Percentiles rank a stretch among this genome's conserved stretches.
phyloP scores from a whole-genome alignment of 129 eudicot genomes.

The Gnaphalium uliginosum region DNA sequence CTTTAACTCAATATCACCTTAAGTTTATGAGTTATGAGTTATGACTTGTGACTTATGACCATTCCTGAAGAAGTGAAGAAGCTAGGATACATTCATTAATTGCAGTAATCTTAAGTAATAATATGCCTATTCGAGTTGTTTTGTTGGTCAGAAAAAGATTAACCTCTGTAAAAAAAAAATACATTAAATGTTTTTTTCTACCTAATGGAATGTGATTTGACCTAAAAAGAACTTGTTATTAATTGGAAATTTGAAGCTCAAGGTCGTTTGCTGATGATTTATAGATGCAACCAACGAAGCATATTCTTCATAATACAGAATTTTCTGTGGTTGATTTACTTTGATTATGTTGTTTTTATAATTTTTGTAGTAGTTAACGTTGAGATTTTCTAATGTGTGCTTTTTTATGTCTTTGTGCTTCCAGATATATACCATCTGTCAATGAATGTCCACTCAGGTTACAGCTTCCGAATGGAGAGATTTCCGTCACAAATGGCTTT shows the following conservation, averaged over 20 bases:
- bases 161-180: slow-evolving; percentile 13
- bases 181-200: neutral
- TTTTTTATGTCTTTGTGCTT: slow-evolving; percentile 24
- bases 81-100: slow-evolving; percentile 3
- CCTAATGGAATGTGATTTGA: neutral
- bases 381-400: slow-evolving; percentile 25
- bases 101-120: slow-evolving; percentile 8
- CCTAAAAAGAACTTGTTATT: slow-evolving; percentile 15
- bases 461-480: slow-evolving; percentile 87
- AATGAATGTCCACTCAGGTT: slow-evolving; percentile 85
- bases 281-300: slow-evolving; percentile 9
- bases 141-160: slow-evolving; percentile 2
- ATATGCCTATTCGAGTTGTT: slow-evolving; percentile 15
- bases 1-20: slow-evolving; percentile 47
- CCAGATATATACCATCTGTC: slow-evolving; percentile 91
- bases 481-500: slow-evolving; percentile 80
- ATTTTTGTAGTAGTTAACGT: neutral
- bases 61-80: slow-evolving; percentile 13
- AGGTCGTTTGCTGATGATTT: slow-evolving; percentile 18
- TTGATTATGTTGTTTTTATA: slow-evolving; percentile 11
- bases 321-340: slow-evolving; percentile 13
- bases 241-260: neutral
- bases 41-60: neutral
- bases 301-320: neutral
- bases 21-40: neutral